Percentiles rank a stretch among this genome's conserved stretches.
Conservation (phyloP, 208 protist species). For the Acanthamoeba royreba region DNA sequence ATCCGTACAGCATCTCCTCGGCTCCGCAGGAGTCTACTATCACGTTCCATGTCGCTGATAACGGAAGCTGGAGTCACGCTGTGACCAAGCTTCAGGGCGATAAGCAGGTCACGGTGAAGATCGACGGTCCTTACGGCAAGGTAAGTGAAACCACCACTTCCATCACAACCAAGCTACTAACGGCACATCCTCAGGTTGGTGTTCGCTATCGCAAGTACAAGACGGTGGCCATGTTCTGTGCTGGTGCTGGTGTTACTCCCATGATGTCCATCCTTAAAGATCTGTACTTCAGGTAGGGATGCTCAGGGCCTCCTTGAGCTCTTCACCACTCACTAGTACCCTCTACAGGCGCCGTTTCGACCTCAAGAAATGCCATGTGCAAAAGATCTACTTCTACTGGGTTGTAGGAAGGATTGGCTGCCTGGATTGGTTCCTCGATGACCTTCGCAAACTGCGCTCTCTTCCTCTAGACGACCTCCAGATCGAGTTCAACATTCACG, state of each 20-base stretch:
- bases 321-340: neutral
- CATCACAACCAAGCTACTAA: neutral
- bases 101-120: conserved; percentile 22
- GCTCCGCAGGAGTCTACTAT: conserved; percentile 12
- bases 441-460: neutral
- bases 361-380: neutral
- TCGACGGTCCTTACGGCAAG: conserved; percentile 23
- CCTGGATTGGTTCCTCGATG: neutral
- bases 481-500: neutral
- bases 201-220: neutral
- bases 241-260: neutral
- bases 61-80: neutral
- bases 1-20: conserved; percentile 31
- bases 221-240: conserved; percentile 23
- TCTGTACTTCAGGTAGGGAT: neutral
- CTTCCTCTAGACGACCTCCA: neutral
- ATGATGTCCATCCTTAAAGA: conserved; percentile 45
- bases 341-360: neutral
- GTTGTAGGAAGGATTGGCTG: neutral
- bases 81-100: neutral
- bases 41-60: neutral
- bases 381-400: conserved; percentile 14
- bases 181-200: neutral
- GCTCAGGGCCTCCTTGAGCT: neutral
- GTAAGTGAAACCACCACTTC: neutral